Base-by-base conservation (phyloP, 1,139 yeast genomes). In the Sugiyamaella pinicola region DNA sequence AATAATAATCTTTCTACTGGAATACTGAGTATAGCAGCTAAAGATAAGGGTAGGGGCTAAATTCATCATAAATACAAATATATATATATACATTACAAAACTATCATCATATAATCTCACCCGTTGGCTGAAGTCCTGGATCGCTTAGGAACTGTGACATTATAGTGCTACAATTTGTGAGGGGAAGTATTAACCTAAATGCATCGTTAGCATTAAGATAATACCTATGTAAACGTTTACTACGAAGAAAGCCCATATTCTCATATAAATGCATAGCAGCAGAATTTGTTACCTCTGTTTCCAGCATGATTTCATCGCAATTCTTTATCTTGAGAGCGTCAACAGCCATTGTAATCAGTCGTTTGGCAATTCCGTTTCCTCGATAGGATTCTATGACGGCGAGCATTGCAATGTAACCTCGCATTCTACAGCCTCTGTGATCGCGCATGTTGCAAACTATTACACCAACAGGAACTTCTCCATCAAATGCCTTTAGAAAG, bases 341-440 rank as follows among this genome's bases (percentile, higher is more conserved):
- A 3, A 93, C 78, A 5, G 87, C 81, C 58, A 75, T 66, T 50
- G 76, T 74, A 28, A 91, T 91, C 53, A 93, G 75, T 52, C 73
- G 73, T 60, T 84, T 84, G 4, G 97, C 96, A 46, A 91, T 85
- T 1, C 96, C 96, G 46, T 73, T 74, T 8, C 95, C 91, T 51
- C 99, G 74, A 68, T 78, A 83, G 15, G 71, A 67, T 39, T 83
- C 81, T 54, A 84, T 84, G 24, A 93, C 95, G 0, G 95, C 96
- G 52, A 93, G 73, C 99, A 93, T 93, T 5, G 98, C 99, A 43
- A 93, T 91, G 65, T 93, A 93, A 0, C 99, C 99, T 58, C 97
- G 74, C 62, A 75, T 66, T 55, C 96, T 74, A 9, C 69, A 60
- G 31, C 80, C 78, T 54, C 93, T 75, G 69, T 93, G 98, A 4